These are phyloP conservation scores for Pisolithus orientalis DNA, from an alignment of 768 basidiomycete species.

Conservation along the genomic window DNA sequence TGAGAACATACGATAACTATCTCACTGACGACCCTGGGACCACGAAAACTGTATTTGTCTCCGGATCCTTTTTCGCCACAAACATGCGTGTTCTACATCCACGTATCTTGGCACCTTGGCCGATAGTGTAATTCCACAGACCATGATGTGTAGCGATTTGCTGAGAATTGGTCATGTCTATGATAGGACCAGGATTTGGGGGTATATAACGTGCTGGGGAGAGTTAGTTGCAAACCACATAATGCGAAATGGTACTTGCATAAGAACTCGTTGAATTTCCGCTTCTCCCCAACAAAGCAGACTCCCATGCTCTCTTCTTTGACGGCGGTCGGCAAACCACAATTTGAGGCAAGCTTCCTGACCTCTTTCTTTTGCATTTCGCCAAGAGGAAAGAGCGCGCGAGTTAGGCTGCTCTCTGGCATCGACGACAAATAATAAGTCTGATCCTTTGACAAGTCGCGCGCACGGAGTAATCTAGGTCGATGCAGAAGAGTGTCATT, in stretches of 20 bases:
- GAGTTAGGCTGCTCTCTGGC: slow-evolving; percentile 52
- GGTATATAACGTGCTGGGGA: slow-evolving; percentile 67
- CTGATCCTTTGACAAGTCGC: slow-evolving; percentile 77
- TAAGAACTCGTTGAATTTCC: slow-evolving; percentile 65
- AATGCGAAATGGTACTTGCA: slow-evolving; percentile 36
- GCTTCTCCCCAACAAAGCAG: slow-evolving; percentile 86
- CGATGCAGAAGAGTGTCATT: slow-evolving; percentile 20
- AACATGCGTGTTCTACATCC: slow-evolving; percentile 62
- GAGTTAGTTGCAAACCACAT: neutral
- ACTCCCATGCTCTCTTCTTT: slow-evolving; percentile 89
- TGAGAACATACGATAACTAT: neutral
- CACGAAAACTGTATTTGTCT: slow-evolving; percentile 63
- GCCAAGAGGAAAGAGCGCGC: slow-evolving; percentile 78
- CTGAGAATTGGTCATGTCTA: slow-evolving; percentile 50
- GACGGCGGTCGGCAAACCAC: slow-evolving; percentile 62
- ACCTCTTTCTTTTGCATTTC: slow-evolving; percentile 64
- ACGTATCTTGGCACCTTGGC: slow-evolving; percentile 64
- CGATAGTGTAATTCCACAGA: slow-evolving; percentile 81
- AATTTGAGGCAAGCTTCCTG: slow-evolving; percentile 58
- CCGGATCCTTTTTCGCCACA: slow-evolving; percentile 64
- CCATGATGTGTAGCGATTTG: slow-evolving; percentile 61
- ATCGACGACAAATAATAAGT: slow-evolving; percentile 86
- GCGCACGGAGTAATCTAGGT: slow-evolving; percentile 47
- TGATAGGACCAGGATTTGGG: slow-evolving; percentile 62
- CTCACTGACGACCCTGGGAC: slow-evolving; percentile 62